These are phyloP conservation scores for Irineochytrium annulatum DNA, from an alignment of 192 early-diverging fungal genomes.

Conservation along the genomic window DNA sequence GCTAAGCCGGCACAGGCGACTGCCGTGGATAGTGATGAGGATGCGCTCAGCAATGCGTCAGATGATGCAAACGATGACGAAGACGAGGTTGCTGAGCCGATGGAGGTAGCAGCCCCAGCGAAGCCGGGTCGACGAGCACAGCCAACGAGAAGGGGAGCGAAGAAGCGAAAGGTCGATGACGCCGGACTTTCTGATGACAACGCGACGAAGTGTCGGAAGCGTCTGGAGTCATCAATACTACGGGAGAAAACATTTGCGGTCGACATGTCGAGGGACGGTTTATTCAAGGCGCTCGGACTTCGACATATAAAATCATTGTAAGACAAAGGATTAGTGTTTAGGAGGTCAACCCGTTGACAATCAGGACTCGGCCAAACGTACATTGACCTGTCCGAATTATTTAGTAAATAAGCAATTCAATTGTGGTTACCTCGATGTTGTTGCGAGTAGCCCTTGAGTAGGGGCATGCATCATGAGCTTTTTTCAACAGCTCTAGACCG, in stretches of 20 bases:
- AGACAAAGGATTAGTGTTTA: too few relatives aligned
- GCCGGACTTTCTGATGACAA: not conserved
- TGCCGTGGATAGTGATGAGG: conserved; percentile 4
- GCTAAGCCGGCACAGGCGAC: not conserved
- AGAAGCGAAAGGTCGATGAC: not conserved
- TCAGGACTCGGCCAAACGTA: too few relatives aligned
- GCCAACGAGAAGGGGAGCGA: not conserved
- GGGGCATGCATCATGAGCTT: conserved; percentile 34
- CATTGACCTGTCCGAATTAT: too few relatives aligned
- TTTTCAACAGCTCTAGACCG: not conserved
- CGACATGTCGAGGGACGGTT: not conserved
- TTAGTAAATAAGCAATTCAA: too few relatives aligned
- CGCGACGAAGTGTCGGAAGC: not conserved
- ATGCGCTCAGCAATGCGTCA: not conserved
- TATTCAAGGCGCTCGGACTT: not conserved
- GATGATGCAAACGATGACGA: conserved; percentile 8
- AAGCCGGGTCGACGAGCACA: not conserved
- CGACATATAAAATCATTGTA: not conserved
- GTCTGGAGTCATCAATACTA: not conserved
- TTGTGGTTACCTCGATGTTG: conserved; percentile 34
- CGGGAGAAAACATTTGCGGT: not conserved
- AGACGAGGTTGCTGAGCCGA: not conserved
- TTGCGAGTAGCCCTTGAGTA: conserved; percentile 34
- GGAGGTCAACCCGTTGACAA: too few relatives aligned
- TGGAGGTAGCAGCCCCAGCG: not conserved